phyloP scores from a whole-genome alignment of 1,284 basidiomycete species.

The Papiliotrema flavescens region DNA sequence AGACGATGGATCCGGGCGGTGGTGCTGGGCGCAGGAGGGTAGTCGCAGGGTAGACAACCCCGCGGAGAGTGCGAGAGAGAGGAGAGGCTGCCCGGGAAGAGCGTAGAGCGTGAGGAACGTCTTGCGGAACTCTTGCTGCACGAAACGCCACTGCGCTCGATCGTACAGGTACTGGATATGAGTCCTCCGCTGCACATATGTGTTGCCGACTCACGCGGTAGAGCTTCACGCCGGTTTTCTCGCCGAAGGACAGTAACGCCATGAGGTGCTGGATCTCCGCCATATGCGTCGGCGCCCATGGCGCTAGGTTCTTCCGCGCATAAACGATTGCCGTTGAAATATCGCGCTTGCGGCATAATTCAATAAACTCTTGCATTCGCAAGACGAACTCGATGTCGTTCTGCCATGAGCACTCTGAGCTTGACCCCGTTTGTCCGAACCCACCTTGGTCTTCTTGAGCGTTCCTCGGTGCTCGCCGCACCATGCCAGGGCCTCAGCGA shows the following conservation, averaged over 20 bases:
- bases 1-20: slow-evolving; percentile 33
- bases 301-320: slow-evolving; percentile 70
- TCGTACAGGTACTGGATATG: slow-evolving; percentile 62
- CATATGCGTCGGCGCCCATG: slow-evolving; percentile 77
- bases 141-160: slow-evolving; percentile 64
- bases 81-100: slow-evolving; percentile 76
- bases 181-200: no score
- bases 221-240: slow-evolving; percentile 37
- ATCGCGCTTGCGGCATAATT: slow-evolving; percentile 70
- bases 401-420: slow-evolving; percentile 49
- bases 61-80: slow-evolving; percentile 80
- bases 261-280: slow-evolving; percentile 71
- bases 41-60: slow-evolving; percentile 83
- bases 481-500: slow-evolving; percentile 86
- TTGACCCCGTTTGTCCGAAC: slow-evolving; percentile 16
- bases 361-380: slow-evolving; percentile 93
- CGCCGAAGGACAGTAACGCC: slow-evolving; percentile 67
- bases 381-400: slow-evolving; percentile 94
- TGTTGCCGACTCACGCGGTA: slow-evolving; percentile 47
- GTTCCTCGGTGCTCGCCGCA: slow-evolving; percentile 93
- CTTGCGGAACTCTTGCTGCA: slow-evolving; percentile 72
- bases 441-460: slow-evolving; percentile 82
- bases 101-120: slow-evolving; percentile 82
- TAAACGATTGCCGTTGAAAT: slow-evolving; percentile 78
- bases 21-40: slow-evolving; percentile 61